phyloP scores from a whole-genome alignment of 495 filamentous ascomycete genomes.

The Penicillium bialowiezense region DNA sequence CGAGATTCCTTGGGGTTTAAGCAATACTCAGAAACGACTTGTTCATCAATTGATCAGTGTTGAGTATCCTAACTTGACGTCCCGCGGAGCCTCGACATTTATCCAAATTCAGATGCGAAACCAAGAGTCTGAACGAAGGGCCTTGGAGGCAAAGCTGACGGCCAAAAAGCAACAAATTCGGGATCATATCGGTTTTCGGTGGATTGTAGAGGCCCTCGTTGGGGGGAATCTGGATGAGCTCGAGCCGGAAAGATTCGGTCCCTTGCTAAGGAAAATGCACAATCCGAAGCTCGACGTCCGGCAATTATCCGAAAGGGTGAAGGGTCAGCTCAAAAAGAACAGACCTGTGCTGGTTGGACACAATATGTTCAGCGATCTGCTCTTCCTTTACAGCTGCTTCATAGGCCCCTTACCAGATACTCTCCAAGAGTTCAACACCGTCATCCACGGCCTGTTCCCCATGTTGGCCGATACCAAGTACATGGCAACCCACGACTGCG shows the following conservation, averaged over 20 bases:
- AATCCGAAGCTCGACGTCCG: constrained; percentile 29
- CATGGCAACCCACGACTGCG: constrained; percentile 57
- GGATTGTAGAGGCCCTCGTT: constrained; percentile 66
- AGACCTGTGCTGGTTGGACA: constrained; percentile 66
- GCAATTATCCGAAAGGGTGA: constrained; percentile 25
- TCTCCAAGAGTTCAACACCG: constrained; percentile 56
- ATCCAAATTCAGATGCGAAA: constrained; percentile 53
- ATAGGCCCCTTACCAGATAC: constrained; percentile 61
- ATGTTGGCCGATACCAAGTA: constrained; percentile 76
- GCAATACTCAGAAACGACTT: constrained; percentile 57
- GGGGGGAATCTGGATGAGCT: constrained; percentile 56
- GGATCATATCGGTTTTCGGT: constrained; percentile 60
- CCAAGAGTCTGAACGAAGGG: constrained; percentile 42
- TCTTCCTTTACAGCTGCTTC: constrained; percentile 69
- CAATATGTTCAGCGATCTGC: constrained; percentile 72
- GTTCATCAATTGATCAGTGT: constrained; percentile 65
- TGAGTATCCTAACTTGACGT: constrained; percentile 58
- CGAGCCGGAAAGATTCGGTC: constrained; percentile 38
- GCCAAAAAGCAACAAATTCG: constrained; percentile 41
- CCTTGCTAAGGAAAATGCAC: constrained; percentile 40
- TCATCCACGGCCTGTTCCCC: constrained; percentile 61
- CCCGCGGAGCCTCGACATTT: constrained; percentile 42
- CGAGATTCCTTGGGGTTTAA: constrained; percentile 26
- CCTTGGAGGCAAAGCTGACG: constrained; percentile 34
- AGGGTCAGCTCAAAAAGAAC: constrained; percentile 41